These are phyloP conservation scores for Botrytis medusae DNA, from an alignment of 2,329 filamentous ascomycete species.

Conservation along the genomic window DNA sequence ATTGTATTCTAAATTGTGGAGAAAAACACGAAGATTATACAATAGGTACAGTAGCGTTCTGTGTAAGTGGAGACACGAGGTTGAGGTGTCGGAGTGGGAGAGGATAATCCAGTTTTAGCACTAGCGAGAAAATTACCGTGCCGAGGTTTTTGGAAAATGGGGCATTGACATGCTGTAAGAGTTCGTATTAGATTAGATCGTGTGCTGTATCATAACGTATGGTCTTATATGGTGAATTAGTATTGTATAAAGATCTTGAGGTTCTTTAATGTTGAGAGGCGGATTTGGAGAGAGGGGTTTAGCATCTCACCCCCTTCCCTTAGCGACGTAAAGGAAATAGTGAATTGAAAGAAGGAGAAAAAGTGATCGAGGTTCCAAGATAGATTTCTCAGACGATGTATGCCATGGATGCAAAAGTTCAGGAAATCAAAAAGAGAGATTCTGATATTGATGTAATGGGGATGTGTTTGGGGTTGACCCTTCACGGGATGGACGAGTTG, in stretches of 20 bases:
- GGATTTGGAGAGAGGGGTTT: neutral
- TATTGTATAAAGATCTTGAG: neutral
- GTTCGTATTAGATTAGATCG: neutral
- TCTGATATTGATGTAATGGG: neutral
- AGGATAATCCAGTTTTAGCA: neutral
- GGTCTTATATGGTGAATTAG: neutral
- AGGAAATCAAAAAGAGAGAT: neutral
- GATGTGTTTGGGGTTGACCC: too few species aligned
- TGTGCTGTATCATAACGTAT: neutral
- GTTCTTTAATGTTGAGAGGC: neutral
- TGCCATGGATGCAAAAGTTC: neutral
- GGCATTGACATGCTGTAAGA: neutral
- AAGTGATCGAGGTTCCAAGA: neutral
- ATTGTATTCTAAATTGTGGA: neutral
- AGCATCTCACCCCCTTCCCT: neutral
- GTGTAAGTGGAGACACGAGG: neutral
- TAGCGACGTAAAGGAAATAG: neutral
- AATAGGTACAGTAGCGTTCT: neutral
- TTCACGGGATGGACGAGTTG: neutral
- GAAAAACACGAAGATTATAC: neutral
- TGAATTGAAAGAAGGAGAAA: neutral
- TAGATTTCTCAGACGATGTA: neutral
- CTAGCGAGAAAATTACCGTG: neutral
- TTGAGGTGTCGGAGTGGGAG: neutral
- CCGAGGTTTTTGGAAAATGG: neutral